phyloP scores from a whole-genome alignment of 805 yeast genomes.

The Saccharomycopsis lassenensis region DNA sequence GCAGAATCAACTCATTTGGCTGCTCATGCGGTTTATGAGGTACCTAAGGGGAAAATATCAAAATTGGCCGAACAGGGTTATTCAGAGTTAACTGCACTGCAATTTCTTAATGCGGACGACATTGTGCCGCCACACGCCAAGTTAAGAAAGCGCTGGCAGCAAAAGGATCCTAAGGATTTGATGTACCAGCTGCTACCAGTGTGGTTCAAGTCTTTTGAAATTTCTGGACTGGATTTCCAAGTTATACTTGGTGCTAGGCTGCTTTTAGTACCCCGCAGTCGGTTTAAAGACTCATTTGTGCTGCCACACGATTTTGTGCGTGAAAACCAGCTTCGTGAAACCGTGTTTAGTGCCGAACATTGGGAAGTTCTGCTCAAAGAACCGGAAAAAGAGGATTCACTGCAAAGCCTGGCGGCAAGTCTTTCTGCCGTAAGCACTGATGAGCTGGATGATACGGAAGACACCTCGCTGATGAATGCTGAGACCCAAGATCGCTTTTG shows the following conservation, averaged over 20 bases:
- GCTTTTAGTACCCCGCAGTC: conserved; percentile 30
- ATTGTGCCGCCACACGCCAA: too few relatives aligned
- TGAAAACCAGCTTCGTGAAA: conserved; percentile 29
- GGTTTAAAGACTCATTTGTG: conserved; percentile 25
- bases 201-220: conserved; percentile 24
- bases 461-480: conserved; percentile 10
- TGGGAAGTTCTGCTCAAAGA: conserved; percentile 1
- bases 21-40: too few relatives aligned
- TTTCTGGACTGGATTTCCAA: conserved; percentile 21
- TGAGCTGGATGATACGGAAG: too few relatives aligned
- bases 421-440: too few relatives aligned
- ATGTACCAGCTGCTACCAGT: conserved; percentile 26
- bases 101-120: too few relatives aligned
- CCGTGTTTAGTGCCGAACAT: conserved; percentile 22
- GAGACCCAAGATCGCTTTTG: conserved; percentile 20
- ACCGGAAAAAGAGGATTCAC: neutral
- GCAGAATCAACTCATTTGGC: too few relatives aligned
- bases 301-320: conserved; percentile 29
- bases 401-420: too few relatives aligned
- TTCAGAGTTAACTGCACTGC: too few relatives aligned
- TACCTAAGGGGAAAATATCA: too few relatives aligned
- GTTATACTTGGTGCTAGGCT: conserved; percentile 32
- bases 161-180: too few relatives aligned
- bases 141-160: too few relatives aligned
- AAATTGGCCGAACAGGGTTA: too few relatives aligned